Evolutionary conservation across 306 rosid species (phyloP), one percentile per base, ranked within the genome.

Genomic region (Dryas drummondii): DNA sequence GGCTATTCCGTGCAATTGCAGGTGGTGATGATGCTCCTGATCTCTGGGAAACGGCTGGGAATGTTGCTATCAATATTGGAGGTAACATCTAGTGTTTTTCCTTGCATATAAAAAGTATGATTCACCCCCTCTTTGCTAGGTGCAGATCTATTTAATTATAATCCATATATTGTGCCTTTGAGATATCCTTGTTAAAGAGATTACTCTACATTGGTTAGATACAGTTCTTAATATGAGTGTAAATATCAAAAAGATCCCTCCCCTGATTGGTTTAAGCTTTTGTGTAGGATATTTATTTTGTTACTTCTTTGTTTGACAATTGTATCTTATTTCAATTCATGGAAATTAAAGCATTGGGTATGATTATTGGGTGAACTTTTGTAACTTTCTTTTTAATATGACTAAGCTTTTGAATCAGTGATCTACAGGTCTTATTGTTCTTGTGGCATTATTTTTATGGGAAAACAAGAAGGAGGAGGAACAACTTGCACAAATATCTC

Each of bases 401-500:
- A 82, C 96, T 90, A 82, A 90, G 83, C 84, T 82, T 79, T 61
- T 66, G 84, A 68, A 94, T 83, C 97, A 87, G 92, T 87, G 82
- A 79, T 84, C 83, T 84, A 82, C 89, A 92, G 99, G 99, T 82
- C 85, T 94, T 56, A 72, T 87, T 81, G 88, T 79, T 79, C 76
- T 90, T 76, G 89, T 85, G 86, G 97, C 96, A 50, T 81, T 94
- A 78, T 89, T 90, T 79, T 46, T 94, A n/a, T 94, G 99, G 99
- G 97, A 94, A 77, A 92, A 85, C 80, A 94, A 89, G 87, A 94
- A 87, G 85, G 99, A 94, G 71, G 99, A 92, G 87, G 97, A 94
- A 69, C 99, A 94, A 66, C 85, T 92, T 71, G 88, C 91, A 22
- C 96, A 90, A 82, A 94, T 94, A 85, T 71, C 97, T 58, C 88